Conservation (phyloP, 2,329 filamentous ascomycete species). For the Cordyceps cicadae region DNA sequence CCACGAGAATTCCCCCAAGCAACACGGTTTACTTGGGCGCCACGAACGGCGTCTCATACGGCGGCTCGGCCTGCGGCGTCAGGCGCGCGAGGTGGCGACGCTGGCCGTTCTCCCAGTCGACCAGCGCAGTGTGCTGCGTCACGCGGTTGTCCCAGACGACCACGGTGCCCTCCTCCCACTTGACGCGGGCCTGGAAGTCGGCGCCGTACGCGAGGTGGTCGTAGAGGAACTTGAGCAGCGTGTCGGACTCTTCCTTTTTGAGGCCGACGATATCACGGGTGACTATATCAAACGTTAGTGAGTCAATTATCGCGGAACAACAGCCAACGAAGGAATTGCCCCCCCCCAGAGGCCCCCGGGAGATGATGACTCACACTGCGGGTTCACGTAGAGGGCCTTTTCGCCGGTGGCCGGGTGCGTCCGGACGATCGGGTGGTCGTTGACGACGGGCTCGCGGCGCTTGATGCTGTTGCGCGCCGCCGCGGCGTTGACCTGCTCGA, state of each 20-base stretch:
- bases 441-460: slow-evolving; percentile 61
- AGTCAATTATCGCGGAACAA: background rate
- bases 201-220: slow-evolving; percentile 38
- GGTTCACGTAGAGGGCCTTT: slow-evolving; percentile 71
- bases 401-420: slow-evolving; percentile 71
- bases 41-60: slow-evolving; percentile 12
- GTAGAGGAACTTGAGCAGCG: slow-evolving; percentile 58
- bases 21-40: background rate
- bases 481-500: slow-evolving; percentile 63
- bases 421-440: slow-evolving; percentile 60
- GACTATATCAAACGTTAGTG: slow-evolving; percentile 39
- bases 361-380: slow-evolving; percentile 64
- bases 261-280: slow-evolving; percentile 67
- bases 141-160: slow-evolving; percentile 77
- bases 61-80: slow-evolving; percentile 63
- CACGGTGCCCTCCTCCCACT: slow-evolving; percentile 65
- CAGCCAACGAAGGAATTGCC: too few species aligned
- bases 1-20: too few species aligned
- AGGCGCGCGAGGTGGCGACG: slow-evolving; percentile 66
- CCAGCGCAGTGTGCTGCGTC: slow-evolving; percentile 62
- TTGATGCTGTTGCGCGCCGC: slow-evolving; percentile 56
- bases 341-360: too few species aligned
- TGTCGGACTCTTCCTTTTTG: slow-evolving; percentile 74
- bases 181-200: slow-evolving; percentile 58
- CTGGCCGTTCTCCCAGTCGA: slow-evolving; percentile 68